Evolutionary conservation across 306 rosid genomes (phyloP).

Genomic region (Castanea crenata): DNA sequence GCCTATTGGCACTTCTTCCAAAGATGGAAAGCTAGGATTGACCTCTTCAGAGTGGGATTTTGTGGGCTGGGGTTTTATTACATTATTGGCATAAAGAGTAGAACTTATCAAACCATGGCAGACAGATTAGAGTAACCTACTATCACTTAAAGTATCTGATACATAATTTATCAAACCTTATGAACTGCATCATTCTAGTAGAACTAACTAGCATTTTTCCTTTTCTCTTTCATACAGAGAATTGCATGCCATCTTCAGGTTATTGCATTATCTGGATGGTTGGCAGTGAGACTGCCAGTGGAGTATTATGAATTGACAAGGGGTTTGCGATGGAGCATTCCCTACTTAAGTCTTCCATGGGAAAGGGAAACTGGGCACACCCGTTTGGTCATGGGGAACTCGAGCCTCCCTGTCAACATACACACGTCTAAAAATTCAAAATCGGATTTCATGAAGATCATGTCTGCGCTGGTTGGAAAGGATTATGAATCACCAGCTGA

Average conservation of each 20-base stretch:
- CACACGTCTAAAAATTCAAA: neutral
- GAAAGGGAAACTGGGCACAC: slow-evolving; percentile 33
- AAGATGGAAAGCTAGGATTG: too few relatives aligned
- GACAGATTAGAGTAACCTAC: neutral
- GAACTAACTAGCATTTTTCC: neutral
- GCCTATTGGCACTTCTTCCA: neutral
- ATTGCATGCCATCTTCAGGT: slow-evolving; percentile 78
- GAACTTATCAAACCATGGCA: neutral
- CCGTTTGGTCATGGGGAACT: slow-evolving; percentile 32
- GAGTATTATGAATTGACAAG: slow-evolving; percentile 73
- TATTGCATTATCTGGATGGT: slow-evolving; percentile 79
- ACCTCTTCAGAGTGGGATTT: too few relatives aligned
- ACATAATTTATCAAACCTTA: neutral
- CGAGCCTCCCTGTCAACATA: slow-evolving; percentile 47
- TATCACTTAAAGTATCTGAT: neutral
- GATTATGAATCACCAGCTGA: neutral
- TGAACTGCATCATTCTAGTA: neutral
- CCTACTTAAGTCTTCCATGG: slow-evolving; percentile 78
- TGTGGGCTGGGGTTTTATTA: too few relatives aligned
- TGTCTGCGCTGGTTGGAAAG: too few relatives aligned
- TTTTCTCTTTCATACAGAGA: slow-evolving; percentile 60
- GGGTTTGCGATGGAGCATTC: slow-evolving; percentile 78
- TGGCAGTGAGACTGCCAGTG: slow-evolving; percentile 66
- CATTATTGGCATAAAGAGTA: too few relatives aligned
- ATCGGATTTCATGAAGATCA: fast-evolving